Evolutionary conservation across 768 basidiomycete species (phyloP).

Genomic region (Cyclocybe aegerita): DNA sequence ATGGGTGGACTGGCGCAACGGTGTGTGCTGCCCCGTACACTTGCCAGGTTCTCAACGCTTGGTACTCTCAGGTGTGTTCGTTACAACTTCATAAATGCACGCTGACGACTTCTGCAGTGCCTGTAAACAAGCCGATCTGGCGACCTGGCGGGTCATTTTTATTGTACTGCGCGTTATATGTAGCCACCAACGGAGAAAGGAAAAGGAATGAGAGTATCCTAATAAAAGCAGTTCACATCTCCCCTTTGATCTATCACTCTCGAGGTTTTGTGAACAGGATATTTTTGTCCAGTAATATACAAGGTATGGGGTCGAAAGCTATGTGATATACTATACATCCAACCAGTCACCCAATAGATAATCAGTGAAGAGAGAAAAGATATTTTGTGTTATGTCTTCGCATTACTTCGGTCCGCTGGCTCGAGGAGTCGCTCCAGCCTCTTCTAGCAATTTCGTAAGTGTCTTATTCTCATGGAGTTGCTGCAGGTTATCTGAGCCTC

Average conservation of each 20-base stretch:
- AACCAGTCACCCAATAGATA: neutral
- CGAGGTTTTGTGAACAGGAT: neutral
- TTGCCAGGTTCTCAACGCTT: constrained; percentile 9
- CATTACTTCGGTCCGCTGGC: constrained; percentile 5
- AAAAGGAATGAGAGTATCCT: neutral
- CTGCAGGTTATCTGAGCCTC: constrained; percentile 63
- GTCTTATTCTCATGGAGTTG: constrained; percentile 47
- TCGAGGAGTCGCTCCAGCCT: constrained; percentile 41
- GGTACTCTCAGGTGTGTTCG: constrained; percentile 14
- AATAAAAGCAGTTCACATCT: no score
- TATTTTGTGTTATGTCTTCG: neutral
- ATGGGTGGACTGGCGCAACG: constrained; percentile 28
- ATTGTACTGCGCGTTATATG: neutral
- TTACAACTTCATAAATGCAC: neutral
- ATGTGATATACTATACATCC: neutral
- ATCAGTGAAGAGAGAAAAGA: neutral
- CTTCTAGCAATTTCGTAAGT: constrained; percentile 45
- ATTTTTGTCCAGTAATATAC: neutral
- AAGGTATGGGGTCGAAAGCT: neutral
- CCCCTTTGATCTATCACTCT: no score
- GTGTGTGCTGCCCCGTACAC: constrained; percentile 15
- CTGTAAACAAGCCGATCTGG: neutral
- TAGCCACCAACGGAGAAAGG: neutral
- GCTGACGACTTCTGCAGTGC: neutral
- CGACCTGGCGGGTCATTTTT: neutral